A percentile compares a stretch with the other conserved stretches of the same genome.
Evolutionary conservation across 768 basidiomycete genomes (phyloP).

Genomic region (Psilocybe sp.): DNA sequence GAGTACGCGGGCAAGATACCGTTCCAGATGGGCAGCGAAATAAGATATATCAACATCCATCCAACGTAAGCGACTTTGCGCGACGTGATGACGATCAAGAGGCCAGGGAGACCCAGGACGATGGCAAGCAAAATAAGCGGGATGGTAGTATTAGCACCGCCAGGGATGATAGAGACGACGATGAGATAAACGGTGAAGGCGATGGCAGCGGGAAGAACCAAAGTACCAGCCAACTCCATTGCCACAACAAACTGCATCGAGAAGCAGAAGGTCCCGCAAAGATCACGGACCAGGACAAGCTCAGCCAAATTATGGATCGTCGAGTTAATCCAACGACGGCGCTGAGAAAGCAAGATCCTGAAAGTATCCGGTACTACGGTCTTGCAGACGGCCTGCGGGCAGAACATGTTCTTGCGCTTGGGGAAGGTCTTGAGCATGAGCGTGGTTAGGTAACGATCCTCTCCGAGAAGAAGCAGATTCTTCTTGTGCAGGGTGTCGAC

Average conservation of each 20-base stretch:
- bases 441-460: conserved; percentile 98
- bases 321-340: conserved; percentile 99
- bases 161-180: conserved; percentile 82
- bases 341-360: conserved; percentile 88
- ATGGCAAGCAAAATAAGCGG: conserved; percentile 91
- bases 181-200: conserved; percentile 95
- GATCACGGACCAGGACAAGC: conserved; percentile 88
- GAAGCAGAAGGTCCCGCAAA: conserved; percentile 99
- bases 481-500: conserved; percentile 99
- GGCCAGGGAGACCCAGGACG: conserved; percentile 92
- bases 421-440: conserved; percentile 99
- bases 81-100: conserved; percentile 94
- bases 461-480: conserved; percentile 93
- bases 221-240: conserved; percentile 96
- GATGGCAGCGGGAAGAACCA: conserved; percentile 96
- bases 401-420: conserved; percentile 98
- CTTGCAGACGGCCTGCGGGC: conserved; percentile 98
- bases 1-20: conserved; percentile 92
- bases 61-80: conserved; percentile 92
- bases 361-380: conserved; percentile 98
- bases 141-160: conserved; percentile 74
- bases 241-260: conserved; percentile 99
- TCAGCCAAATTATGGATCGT: conserved; percentile 98
- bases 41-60: conserved; percentile 94
- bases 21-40: conserved; percentile 97